Evolutionary conservation across 2,329 filamentous ascomycete species (phyloP), one percentile per base, ranked within the genome.

Genomic region (Botrytis hyacinthi): DNA sequence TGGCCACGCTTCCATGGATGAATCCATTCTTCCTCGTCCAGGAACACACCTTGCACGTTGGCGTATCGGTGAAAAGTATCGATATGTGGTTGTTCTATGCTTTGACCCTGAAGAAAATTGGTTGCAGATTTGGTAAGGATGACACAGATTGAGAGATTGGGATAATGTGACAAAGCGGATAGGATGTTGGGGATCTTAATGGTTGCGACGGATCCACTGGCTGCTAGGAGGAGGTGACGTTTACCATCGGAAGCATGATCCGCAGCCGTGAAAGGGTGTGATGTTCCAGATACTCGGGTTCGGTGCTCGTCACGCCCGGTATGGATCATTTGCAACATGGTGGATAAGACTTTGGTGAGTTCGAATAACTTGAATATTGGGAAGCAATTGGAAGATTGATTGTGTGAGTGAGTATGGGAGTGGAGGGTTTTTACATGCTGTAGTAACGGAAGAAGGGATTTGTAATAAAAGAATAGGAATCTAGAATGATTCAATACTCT

Each of bases 21-120:
- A 2, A 82, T 84, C 94, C 95, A 98, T 82, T 98, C 96, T 76
- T 95, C 93, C n/a, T 89, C 88, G 80, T 98, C 94, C 14, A 87
- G 85, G 82, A 97, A 95, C 66, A 98, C 86, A 32, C 86, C 93
- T 61, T 97, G 94, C 10, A 98, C 92, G 76, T 92, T 91, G 4
- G 90, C 88, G 8, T 93, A 82, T 4, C 82, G 78, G 20, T 84
- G 82, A 7, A 98, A 83, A 0, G 87, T 82, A 0, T 85, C 83
- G 2, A 96, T 81, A 0, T 86, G 84, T 0, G 95, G 94, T 81
- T 98, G 94, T 82, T 98, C 95, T 4, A 82, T 80, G 48, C 90
- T 89, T 80, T 97, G 93, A 42, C 92, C 93, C 20, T 85, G 85
- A 0, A 98, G 89, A 81, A 98, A 98, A 44, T 90, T 86, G 37